Conservation (phyloP, 306 rosid species). For the Sesbania bispinosa region DNA sequence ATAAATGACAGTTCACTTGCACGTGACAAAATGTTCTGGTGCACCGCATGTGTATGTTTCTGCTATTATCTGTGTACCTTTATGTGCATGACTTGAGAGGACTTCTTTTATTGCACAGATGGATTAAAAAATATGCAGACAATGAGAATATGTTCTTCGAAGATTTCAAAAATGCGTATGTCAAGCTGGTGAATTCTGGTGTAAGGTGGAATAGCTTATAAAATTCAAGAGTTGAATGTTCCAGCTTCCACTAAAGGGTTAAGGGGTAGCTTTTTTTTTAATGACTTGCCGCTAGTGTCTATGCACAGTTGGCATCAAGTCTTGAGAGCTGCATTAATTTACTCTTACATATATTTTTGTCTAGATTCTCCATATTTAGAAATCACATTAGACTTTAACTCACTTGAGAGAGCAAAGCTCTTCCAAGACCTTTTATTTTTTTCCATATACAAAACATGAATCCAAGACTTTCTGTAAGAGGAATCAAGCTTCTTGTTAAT, state of each 20-base stretch:
- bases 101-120: slow-evolving; percentile 47
- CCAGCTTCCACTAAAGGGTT: not conserved
- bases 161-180: slow-evolving; percentile 77
- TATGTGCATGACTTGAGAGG: slow-evolving; percentile 24
- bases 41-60: slow-evolving; percentile 19
- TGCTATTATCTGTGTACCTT: slow-evolving; percentile 9
- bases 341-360: too few relatives aligned
- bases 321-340: not conserved
- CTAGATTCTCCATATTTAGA: too few relatives aligned
- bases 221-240: slow-evolving; percentile 14
- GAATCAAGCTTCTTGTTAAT: too few relatives aligned
- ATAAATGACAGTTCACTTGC: slow-evolving; percentile 5
- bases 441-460: too few relatives aligned
- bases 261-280: slow-evolving; percentile 3
- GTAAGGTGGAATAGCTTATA: slow-evolving; percentile 69
- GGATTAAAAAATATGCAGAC: slow-evolving; percentile 77
- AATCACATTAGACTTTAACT: too few relatives aligned
- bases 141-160: slow-evolving; percentile 69
- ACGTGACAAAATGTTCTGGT: slow-evolving; percentile 12
- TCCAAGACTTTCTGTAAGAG: too few relatives aligned
- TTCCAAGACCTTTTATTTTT: too few relatives aligned
- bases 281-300: not conserved
- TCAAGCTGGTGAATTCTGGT: slow-evolving; percentile 87
- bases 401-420: too few relatives aligned
- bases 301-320: slow-evolving; percentile 1